phyloP scores from a whole-genome alignment of 768 basidiomycete species.

The Macrolepiota fuliginosa region DNA sequence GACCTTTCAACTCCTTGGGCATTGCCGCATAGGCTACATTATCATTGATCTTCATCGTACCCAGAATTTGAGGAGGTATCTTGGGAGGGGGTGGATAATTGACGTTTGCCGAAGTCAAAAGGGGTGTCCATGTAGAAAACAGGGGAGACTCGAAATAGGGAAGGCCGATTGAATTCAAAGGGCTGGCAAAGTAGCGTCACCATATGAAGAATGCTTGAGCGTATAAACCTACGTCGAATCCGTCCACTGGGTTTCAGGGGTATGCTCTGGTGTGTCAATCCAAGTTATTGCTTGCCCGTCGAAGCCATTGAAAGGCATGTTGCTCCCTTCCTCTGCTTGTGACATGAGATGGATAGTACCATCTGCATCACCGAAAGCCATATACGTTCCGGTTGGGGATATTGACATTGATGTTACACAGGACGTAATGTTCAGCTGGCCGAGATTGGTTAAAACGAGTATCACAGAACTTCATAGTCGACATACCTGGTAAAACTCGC shows the following conservation, averaged over 20 bases:
- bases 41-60: slow-evolving; percentile 82
- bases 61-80: slow-evolving; percentile 77
- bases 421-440: slow-evolving; percentile 66
- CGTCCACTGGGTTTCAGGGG: slow-evolving; percentile 78
- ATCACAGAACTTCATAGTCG: neutral
- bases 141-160: slow-evolving; percentile 77
- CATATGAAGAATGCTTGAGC: neutral
- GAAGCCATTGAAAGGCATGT: slow-evolving; percentile 83
- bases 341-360: slow-evolving; percentile 82
- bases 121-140: slow-evolving; percentile 67
- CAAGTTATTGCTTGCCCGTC: slow-evolving; percentile 85
- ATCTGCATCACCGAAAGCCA: slow-evolving; percentile 89
- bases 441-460: slow-evolving; percentile 11
- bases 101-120: slow-evolving; percentile 35
- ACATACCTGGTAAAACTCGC: slow-evolving; percentile 79
- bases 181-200: slow-evolving; percentile 41
- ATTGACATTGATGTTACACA: slow-evolving; percentile 80
- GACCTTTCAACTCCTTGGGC: slow-evolving; percentile 81
- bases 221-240: slow-evolving; percentile 63
- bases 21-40: slow-evolving; percentile 87
- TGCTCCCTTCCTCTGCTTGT: slow-evolving; percentile 60
- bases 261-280: slow-evolving; percentile 69
- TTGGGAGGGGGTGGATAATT: slow-evolving; percentile 68
- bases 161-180: slow-evolving; percentile 85
- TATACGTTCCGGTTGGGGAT: slow-evolving; percentile 84